phyloP scores from a whole-genome alignment of 331 rosid genomes.

The Pyrus hybrid region DNA sequence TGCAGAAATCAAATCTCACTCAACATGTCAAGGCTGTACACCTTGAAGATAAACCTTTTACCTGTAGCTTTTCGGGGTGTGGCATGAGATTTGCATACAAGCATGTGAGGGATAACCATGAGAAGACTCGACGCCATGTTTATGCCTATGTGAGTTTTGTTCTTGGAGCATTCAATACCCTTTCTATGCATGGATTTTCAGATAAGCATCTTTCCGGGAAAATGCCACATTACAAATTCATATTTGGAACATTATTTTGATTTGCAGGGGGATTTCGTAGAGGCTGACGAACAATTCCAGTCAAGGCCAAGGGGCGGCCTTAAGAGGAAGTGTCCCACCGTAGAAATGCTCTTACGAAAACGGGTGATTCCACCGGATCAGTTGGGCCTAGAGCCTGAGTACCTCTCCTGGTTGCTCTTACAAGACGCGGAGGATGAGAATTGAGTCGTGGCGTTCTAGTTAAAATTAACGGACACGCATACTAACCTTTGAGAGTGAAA shows the following conservation, averaged over 20 bases:
- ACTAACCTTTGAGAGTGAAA: not conserved
- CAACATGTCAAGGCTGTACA: constrained; percentile 70
- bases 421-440: not conserved
- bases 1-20: constrained; percentile 64
- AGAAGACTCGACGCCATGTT: constrained; percentile 52
- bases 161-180: not conserved
- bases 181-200: not conserved
- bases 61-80: constrained; percentile 60
- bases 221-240: not conserved
- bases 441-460: not conserved
- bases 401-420: not conserved
- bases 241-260: not conserved
- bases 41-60: constrained; percentile 43
- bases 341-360: constrained; percentile 56
- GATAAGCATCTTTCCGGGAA: not conserved
- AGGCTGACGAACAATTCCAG: constrained; percentile 47
- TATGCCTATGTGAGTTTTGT: constrained; percentile 45
- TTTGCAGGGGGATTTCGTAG: constrained; percentile 64
- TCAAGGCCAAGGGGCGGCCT: constrained; percentile 64
- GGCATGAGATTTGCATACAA: constrained; percentile 83
- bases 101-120: constrained; percentile 81
- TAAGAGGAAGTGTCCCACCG: constrained; percentile 48
- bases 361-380: constrained; percentile 52
- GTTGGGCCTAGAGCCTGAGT: constrained; percentile 15
- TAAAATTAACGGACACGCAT: not conserved